Percentiles rank a stretch among this genome's conserved stretches.
phyloP scores from a whole-genome alignment of 2,329 filamentous ascomycete genomes.

The Trichoderma sp. region DNA sequence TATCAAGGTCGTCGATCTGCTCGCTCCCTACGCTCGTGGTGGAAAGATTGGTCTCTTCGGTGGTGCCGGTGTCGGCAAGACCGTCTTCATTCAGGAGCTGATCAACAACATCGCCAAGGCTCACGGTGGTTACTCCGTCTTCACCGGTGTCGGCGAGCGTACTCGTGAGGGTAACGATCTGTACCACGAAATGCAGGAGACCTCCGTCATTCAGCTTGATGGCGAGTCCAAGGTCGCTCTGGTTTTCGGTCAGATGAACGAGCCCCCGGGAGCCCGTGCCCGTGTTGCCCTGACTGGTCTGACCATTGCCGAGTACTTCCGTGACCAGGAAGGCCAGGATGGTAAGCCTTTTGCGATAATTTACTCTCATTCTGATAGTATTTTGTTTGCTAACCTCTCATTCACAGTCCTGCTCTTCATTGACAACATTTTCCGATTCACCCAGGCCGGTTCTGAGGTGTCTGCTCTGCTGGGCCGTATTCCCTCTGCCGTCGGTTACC shows the following conservation, averaged over 20 bases:
- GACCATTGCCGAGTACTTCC: slow-evolving; percentile 82
- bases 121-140: slow-evolving; percentile 99
- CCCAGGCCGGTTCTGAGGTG: slow-evolving; percentile 99
- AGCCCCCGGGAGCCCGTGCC: slow-evolving; percentile 98
- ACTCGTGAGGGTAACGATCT: slow-evolving; percentile 99
- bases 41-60: slow-evolving; percentile 99
- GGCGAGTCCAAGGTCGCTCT: slow-evolving; percentile 99
- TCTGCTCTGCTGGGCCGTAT: slow-evolving; percentile 99
- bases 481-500: slow-evolving; percentile 99
- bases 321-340: slow-evolving; percentile 78
- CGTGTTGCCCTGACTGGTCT: slow-evolving; percentile 96
- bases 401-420: slow-evolving; percentile 90
- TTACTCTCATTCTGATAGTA: neutral
- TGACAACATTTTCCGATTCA: slow-evolving; percentile 99
- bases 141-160: slow-evolving; percentile 99
- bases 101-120: slow-evolving; percentile 99
- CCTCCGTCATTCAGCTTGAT: slow-evolving; percentile 97
- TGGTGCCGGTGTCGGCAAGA: slow-evolving; percentile 99
- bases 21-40: slow-evolving; percentile 99
- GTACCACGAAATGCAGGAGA: slow-evolving; percentile 99
- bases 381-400: slow-evolving; percentile 7
- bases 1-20: slow-evolving; percentile 99
- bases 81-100: slow-evolving; percentile 99
- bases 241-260: slow-evolving; percentile 99
- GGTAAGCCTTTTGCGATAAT: slow-evolving; percentile 51